Evolutionary conservation across 108 stramenopile genomes (phyloP).

Genomic region (Parietichytrium sp.): DNA sequence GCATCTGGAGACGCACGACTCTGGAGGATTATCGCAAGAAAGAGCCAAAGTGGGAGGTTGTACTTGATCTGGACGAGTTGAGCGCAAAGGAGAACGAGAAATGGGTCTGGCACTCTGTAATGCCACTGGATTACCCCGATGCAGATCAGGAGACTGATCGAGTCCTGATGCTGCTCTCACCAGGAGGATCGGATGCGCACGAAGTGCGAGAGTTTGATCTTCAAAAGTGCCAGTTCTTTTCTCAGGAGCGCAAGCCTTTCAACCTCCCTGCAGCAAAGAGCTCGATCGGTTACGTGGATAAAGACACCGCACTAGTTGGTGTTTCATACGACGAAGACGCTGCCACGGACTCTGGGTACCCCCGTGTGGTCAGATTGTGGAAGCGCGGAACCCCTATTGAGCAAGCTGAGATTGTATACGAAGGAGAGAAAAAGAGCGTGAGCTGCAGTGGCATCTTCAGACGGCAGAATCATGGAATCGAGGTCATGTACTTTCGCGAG

Average conservation of each 20-base stretch:
- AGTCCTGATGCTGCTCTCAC: constrained; percentile 67
- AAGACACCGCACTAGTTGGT: constrained; percentile 67
- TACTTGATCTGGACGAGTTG: constrained; percentile 79
- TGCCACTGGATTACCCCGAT: constrained; percentile 59
- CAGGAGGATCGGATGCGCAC: constrained; percentile 84
- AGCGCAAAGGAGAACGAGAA: constrained; percentile 65
- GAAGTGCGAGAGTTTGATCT: constrained; percentile 83
- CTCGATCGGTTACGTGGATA: constrained; percentile 61
- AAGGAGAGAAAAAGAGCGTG: constrained; percentile 81
- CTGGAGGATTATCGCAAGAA: constrained; percentile 55
- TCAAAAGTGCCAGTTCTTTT: constrained; percentile 68
- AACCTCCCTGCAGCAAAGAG: constrained; percentile 75
- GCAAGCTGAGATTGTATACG: constrained; percentile 78
- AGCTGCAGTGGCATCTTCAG: constrained; percentile 66
- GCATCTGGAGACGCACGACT: constrained; percentile 77
- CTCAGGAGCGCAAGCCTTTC: constrained; percentile 44
- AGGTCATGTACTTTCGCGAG: constrained; percentile 70
- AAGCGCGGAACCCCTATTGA: constrained; percentile 76
- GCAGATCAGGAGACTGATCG: constrained; percentile 52
- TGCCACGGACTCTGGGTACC: constrained; percentile 82
- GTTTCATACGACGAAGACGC: constrained; percentile 63
- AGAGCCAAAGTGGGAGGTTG: constrained; percentile 71
- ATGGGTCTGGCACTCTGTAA: constrained; percentile 83
- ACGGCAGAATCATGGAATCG: constrained; percentile 63
- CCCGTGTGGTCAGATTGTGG: constrained; percentile 81